A percentile compares a stretch with the other conserved stretches of the same genome.
These are phyloP conservation scores for Tagetes patula DNA, from an alignment of 129 eudicot genomes.

Conservation along the genomic window DNA sequence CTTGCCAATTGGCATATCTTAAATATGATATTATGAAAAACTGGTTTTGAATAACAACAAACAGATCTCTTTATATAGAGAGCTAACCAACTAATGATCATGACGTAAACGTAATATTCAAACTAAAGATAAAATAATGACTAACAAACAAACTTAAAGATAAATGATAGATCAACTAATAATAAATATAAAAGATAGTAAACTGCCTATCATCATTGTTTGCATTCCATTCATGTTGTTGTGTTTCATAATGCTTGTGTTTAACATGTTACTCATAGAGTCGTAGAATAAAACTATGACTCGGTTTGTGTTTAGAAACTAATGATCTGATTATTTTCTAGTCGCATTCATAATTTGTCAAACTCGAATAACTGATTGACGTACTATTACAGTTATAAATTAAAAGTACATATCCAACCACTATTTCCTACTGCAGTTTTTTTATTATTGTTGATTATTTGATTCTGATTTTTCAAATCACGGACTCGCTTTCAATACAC, in stretches of 20 bases:
- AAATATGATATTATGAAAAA: too few relatives aligned
- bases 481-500: not conserved
- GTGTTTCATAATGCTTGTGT: not conserved
- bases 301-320: not conserved
- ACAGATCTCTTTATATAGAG: too few relatives aligned
- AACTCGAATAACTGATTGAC: too few relatives aligned
- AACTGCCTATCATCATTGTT: not conserved
- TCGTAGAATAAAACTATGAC: not conserved
- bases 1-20: too few relatives aligned
- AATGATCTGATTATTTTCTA: not conserved
- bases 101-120: too few relatives aligned
- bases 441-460: not conserved
- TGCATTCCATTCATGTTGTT: constrained; percentile 23
- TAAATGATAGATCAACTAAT: too few relatives aligned
- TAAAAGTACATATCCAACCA: not conserved
- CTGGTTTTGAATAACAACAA: too few relatives aligned
- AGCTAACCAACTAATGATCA: too few relatives aligned
- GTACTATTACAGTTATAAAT: too few relatives aligned
- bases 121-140: too few relatives aligned
- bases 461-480: not conserved
- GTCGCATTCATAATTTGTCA: not conserved
- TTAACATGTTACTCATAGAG: not conserved
- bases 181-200: too few relatives aligned
- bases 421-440: not conserved
- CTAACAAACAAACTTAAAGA: too few relatives aligned